Base-by-base conservation (phyloP, 2,329 filamentous ascomycete genomes). In the Fusarium poae region DNA sequence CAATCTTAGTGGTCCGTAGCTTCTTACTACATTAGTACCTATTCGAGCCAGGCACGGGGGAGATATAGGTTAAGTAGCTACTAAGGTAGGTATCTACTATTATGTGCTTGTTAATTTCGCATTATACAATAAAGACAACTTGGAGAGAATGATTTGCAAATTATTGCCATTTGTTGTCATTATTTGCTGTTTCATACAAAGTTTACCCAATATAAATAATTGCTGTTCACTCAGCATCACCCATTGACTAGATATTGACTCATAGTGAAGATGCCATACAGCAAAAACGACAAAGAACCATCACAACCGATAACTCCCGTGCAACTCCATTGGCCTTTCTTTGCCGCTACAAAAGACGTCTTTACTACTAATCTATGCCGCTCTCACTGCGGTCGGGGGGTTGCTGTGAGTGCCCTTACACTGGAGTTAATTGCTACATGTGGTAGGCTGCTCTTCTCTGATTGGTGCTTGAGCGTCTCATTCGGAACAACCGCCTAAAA, bases 361-460 rank as follows among this genome's bases (percentile, higher is more conserved):
- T 43, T 46, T 30, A 27, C n/a, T 20, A 25, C 3, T 29, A n/a
- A n/a, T 53, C 39, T 58, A 30, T 39, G n/a, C 40, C 37, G 40
- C 25, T 65, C 37, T 30, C 42, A 55, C 54, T 66, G 25, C 34
- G 37, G 50, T 52, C 40, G 20, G 20, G 39, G 42, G 34, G 29
- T 44, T 45, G 16, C 29, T 27, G 48, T 32, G 44, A 42, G 32
- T 64, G 42, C 55, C 72, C 72, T 60, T 68, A 72, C 59, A 65
- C 10, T 56, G 40, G 25, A 50, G 67, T 42, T 53, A 39, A 67
- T 57, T 51, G 63, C 67, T 69, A 46, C 74, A 75, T 75, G 74
- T 75, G 74, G 64, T 67, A 49, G 52, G 34, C 48, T 63, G 48
- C 57, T 44, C 43, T 43, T 11, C 39, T 65, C 46, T 71, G 67